Base-by-base conservation (phyloP, 1,139 yeast species). In the Blastobotrys arbuscula region DNA sequence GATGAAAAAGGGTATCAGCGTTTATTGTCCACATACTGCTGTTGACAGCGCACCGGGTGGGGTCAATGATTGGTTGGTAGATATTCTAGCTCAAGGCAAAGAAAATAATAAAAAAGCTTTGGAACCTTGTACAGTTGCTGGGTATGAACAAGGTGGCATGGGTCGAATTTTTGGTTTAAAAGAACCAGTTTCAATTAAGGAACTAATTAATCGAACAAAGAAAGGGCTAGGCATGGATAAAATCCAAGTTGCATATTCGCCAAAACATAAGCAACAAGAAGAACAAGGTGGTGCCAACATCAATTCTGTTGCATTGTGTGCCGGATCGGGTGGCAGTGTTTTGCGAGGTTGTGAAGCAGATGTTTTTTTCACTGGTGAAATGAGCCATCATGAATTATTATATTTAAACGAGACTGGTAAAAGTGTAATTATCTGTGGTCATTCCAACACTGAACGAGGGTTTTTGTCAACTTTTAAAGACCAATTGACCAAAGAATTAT, bases 21-120 rank as follows among this genome's bases (percentile, higher is more conserved):
- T 94, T 1, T 92, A 92, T 64, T 85, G 84, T 47, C 98, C 98
- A 16, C 99, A 94, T 62, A 90, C 98, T 0, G 92, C 97, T 0
- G 85, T 92, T 2, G 98, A 94, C 67, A 94, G 97, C 31, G 95
- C 95, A 10, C 67, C 68, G 16, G 88, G 86, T 10, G 98, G 98
- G 23, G 97, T 94, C 51, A 92, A 90, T 58, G 97, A 89, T 63
- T 92, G 95, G 83, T 72, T 92, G 38, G 85, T 79, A 0, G 79
- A 78, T 42, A 86, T 87, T 0, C 68, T 87, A 15, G 64, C 78
- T 3, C 59, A 60, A 1, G 63, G 63, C 4, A 42, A 50, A 1
- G 59, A 62, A 8, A 64, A 62, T 34, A 64, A 59, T 28, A 50
- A 64, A 9, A 47, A 42, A 7, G 60, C 61, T 10, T 44, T 61